Conservation (phyloP, 805 yeast species). For the Candida koratica region DNA sequence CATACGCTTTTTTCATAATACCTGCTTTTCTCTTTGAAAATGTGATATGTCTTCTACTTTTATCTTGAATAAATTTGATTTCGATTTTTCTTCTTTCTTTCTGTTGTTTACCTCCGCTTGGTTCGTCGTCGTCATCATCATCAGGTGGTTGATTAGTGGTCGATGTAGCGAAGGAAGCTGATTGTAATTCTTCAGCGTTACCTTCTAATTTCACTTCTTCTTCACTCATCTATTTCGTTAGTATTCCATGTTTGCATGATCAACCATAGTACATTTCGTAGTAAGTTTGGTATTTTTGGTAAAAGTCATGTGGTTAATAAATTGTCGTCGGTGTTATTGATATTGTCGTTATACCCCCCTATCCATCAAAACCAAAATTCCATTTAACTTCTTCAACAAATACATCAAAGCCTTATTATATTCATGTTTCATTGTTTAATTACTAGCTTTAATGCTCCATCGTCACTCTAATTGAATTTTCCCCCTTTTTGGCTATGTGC, state of each 20-base stretch:
- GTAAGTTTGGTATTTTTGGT: too few species aligned
- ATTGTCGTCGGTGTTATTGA: too few species aligned
- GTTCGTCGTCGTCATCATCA: conserved; percentile 51
- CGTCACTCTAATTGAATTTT: conserved; percentile 1
- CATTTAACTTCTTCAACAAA: neutral
- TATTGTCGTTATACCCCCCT: too few species aligned
- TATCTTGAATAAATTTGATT: conserved; percentile 95
- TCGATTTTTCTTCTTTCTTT: conserved; percentile 84
- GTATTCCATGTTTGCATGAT: conserved; percentile 13
- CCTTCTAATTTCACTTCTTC: conserved; percentile 38
- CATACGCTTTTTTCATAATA: conserved; percentile 99
- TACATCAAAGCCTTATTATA: too few species aligned
- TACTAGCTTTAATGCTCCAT: neutral
- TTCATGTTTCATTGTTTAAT: too few species aligned
- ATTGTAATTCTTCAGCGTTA: conserved; percentile 15
- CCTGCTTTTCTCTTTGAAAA: conserved; percentile 98
- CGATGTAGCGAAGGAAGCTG: conserved; percentile 23
- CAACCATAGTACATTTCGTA: neutral
- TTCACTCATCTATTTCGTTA: conserved; percentile 33
- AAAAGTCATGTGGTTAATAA: too few species aligned
- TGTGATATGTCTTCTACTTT: conserved; percentile 95
- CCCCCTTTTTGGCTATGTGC: conserved; percentile 18
- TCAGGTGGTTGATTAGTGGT: conserved; percentile 31
- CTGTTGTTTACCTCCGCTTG: conserved; percentile 44
- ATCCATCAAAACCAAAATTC: neutral